These are phyloP conservation scores for Naganishia albida DNA, from an alignment of 1,284 basidiomycete species.

Conservation along the genomic window DNA sequence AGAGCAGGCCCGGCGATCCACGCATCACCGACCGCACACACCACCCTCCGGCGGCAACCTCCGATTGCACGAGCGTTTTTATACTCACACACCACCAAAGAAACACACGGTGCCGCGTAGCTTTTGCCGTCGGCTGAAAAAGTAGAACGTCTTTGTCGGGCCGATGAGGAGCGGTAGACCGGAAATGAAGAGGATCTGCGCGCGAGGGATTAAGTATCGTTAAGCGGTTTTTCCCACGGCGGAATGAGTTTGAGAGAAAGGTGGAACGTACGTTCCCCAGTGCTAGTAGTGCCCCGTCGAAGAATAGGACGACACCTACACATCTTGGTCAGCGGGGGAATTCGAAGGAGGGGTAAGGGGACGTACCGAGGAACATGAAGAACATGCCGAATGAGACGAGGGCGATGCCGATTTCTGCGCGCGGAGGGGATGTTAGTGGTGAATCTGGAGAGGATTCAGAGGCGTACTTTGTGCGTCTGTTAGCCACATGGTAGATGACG, in stretches of 20 bases:
- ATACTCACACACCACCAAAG: constrained; percentile 74
- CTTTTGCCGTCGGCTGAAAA: constrained; percentile 96
- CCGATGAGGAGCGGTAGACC: constrained; percentile 93
- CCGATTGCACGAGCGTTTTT: no score
- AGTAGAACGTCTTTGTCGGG: constrained; percentile 94
- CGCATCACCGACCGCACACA: no score
- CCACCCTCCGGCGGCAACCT: no score
- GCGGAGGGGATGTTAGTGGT: not conserved
- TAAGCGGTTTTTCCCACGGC: not conserved
- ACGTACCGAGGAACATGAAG: constrained; percentile 83
- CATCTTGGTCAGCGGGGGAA: constrained; percentile 1
- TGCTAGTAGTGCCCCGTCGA: constrained; percentile 94
- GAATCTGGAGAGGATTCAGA: not conserved
- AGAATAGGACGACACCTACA: constrained; percentile 84
- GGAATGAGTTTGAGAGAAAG: not conserved
- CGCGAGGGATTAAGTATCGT: not conserved
- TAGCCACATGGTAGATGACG: constrained; percentile 36
- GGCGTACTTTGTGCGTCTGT: constrained; percentile 38
- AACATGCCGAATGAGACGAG: constrained; percentile 94
- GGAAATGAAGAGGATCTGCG: constrained; percentile 83
- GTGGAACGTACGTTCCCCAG: constrained; percentile 80
- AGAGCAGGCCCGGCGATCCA: no score
- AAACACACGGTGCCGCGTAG: constrained; percentile 91
- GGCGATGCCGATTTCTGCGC: constrained; percentile 87
- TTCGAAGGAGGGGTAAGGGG: no score